These are phyloP conservation scores for Arachis stenosperma DNA, from an alignment of 306 rosid species.

Conservation along the genomic window DNA sequence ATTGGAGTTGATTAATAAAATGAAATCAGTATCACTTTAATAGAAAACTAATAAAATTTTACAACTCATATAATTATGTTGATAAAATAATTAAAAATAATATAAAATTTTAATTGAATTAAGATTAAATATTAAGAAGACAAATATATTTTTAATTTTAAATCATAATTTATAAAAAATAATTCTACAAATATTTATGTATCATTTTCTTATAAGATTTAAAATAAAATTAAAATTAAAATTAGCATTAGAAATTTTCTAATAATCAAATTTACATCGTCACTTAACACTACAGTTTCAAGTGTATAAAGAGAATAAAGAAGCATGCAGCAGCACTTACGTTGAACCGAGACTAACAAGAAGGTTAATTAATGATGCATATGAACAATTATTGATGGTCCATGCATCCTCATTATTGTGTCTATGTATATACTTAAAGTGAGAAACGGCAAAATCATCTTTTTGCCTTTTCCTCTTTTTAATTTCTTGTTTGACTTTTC, in stretches of 20 bases:
- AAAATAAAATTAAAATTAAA: no score
- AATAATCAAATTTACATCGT: constrained; percentile 16
- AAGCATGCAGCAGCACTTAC: background rate
- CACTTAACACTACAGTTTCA: background rate
- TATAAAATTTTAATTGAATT: no score
- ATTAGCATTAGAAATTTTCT: background rate
- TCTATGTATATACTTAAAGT: constrained; percentile 30
- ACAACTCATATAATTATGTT: no score
- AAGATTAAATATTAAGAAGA: no score
- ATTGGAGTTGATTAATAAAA: no score
- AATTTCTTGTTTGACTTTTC: constrained; percentile 31
- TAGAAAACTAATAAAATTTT: no score
- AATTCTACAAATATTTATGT: no score
- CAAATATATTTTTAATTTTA: no score
- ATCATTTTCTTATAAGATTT: no score
- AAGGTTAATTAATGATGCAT: background rate
- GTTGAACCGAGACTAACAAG: constrained; percentile 1
- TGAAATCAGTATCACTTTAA: no score
- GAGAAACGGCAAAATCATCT: constrained; percentile 35
- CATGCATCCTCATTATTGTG: constrained; percentile 39
- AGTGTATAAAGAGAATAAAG: background rate
- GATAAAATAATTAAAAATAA: no score
- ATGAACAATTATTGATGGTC: background rate
- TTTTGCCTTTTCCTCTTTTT: background rate
- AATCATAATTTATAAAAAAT: no score